phyloP scores from a whole-genome alignment of 2,329 filamentous ascomycete genomes.

The Fusarium tupiense region DNA sequence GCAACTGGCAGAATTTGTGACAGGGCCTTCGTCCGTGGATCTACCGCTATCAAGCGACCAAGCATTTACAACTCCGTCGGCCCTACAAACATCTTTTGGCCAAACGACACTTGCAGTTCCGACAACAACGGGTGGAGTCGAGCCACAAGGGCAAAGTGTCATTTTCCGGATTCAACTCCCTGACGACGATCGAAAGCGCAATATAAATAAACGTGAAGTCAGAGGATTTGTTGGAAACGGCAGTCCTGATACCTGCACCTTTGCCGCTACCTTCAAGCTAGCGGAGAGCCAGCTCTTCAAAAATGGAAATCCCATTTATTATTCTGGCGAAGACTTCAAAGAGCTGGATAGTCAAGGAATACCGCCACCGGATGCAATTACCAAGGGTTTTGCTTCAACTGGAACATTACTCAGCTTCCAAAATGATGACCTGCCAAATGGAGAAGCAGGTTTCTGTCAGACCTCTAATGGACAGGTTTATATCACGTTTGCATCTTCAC shows the following conservation, averaged over 20 bases:
- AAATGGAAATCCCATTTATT: background rate
- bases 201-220: background rate
- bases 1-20: rapidly evolving
- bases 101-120: background rate
- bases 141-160: rapidly evolving
- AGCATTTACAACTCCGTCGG: rapidly evolving
- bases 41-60: background rate
- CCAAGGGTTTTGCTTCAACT: background rate
- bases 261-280: rapidly evolving
- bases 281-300: background rate
- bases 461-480: rapidly evolving
- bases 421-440: rapidly evolving
- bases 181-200: background rate
- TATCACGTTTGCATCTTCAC: background rate
- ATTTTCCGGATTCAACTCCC: background rate
- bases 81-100: background rate
- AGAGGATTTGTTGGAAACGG: background rate
- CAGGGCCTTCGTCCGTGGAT: rapidly evolving
- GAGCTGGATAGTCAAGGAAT: rapidly evolving
- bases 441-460: background rate
- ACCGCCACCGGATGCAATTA: rapidly evolving
- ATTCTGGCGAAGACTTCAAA: background rate
- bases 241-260: background rate
- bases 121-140: rapidly evolving
- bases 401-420: background rate